A percentile compares a stretch with the other conserved stretches of the same genome.
Evolutionary conservation across 1,284 basidiomycete species (phyloP).

Genomic region (Heliocybe sulcata): DNA sequence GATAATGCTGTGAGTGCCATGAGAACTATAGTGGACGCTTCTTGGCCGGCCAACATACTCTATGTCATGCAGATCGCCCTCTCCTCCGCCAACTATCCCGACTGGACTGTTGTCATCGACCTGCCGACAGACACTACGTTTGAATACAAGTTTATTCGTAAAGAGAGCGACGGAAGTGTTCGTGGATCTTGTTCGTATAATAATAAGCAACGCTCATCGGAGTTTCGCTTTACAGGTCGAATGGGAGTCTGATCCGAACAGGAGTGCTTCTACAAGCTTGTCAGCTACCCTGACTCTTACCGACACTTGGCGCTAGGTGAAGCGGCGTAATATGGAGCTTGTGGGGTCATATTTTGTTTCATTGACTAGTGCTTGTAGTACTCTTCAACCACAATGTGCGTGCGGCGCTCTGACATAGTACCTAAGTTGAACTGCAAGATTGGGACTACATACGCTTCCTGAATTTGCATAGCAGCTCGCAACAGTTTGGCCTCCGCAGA

Average conservation of each 20-base stretch:
- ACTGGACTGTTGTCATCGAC: constrained; percentile 43
- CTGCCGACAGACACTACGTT: constrained; percentile 43
- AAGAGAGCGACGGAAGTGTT: constrained; percentile 46
- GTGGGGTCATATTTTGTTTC: too few species aligned
- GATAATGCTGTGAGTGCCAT: constrained; percentile 31
- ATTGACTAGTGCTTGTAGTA: too few species aligned
- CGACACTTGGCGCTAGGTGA: constrained; percentile 16
- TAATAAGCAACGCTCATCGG: background rate
- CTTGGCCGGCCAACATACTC: background rate
- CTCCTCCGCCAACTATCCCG: constrained; percentile 45
- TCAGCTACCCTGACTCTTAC: constrained; percentile 31
- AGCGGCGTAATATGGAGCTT: too few species aligned
- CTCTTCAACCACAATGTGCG: too few species aligned
- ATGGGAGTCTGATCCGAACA: constrained; percentile 56
- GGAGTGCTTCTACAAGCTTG: constrained; percentile 32
- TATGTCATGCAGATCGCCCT: constrained; percentile 37
- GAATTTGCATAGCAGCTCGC: too few species aligned
- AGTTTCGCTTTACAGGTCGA: constrained; percentile 19
- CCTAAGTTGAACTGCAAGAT: too few species aligned
- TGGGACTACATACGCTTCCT: too few species aligned
- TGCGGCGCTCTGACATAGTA: too few species aligned
- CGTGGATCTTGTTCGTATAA: constrained; percentile 16
- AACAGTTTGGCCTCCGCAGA: too few species aligned
- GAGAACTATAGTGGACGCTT: background rate
- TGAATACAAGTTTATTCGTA: constrained; percentile 56